Evolutionary conservation across 139 green algal genomes (phyloP).

Genomic region (Axilococcus clingmanii): DNA sequence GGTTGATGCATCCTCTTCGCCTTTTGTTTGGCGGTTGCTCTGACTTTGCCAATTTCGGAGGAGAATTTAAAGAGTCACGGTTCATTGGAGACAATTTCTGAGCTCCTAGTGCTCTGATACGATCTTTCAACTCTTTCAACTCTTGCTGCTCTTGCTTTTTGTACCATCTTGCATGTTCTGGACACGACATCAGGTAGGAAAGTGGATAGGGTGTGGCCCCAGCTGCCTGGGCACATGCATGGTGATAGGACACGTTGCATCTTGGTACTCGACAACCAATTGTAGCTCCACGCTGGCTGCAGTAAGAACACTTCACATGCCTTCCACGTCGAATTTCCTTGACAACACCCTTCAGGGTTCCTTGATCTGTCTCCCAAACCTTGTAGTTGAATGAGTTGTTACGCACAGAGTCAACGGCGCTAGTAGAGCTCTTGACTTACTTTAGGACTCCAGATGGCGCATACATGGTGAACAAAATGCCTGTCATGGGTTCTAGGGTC

Average conservation of each 20-base stretch:
- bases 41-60: no score
- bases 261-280: conserved; percentile 55
- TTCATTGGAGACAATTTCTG: no score
- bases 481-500: conserved; percentile 6
- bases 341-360: conserved; percentile 27
- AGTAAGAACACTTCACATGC: conserved; percentile 33
- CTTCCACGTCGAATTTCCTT: conserved; percentile 33
- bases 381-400: conserved; percentile 4
- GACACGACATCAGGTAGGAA: conserved; percentile 47
- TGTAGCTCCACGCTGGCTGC: conserved; percentile 46
- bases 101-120: no score
- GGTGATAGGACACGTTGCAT: conserved; percentile 56
- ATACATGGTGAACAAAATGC: conserved; percentile 50
- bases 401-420: neutral
- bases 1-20: no score
- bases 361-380: conserved; percentile 41
- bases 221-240: conserved; percentile 41
- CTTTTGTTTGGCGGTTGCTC: no score
- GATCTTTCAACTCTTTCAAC: neutral
- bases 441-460: conserved; percentile 58
- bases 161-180: conserved; percentile 28
- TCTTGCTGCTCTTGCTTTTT: conserved; percentile 9
- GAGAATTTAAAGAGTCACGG: no score
- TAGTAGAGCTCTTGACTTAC: conserved; percentile 12
- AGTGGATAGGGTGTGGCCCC: conserved; percentile 35